Evolutionary conservation across 352 stramenopile genomes (phyloP).

Genomic region (Phytophthora rubi): DNA sequence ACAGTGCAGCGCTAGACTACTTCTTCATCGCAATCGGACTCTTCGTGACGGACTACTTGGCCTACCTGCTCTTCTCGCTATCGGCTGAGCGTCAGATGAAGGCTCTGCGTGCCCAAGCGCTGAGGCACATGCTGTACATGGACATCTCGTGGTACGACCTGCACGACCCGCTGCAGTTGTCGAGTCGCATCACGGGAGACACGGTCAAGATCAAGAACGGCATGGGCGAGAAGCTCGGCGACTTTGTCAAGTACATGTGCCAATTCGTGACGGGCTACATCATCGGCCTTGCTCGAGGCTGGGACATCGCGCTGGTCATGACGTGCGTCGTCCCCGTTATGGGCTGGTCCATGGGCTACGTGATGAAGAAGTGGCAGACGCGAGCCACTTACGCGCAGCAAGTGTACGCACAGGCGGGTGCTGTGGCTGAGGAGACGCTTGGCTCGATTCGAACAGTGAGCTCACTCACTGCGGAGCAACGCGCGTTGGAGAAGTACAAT

Average conservation of each 20-base stretch:
- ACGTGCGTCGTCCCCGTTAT: conserved; percentile 13
- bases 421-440: background rate
- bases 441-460: background rate
- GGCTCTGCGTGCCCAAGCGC: conserved; percentile 5
- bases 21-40: conserved; percentile 19
- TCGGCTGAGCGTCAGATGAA: conserved; percentile 33
- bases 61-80: conserved; percentile 11
- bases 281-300: conserved; percentile 11
- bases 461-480: background rate
- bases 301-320: background rate
- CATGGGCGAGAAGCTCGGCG: conserved; percentile 23
- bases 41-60: conserved; percentile 12
- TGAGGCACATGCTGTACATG: conserved; percentile 31
- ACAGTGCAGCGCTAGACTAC: conserved; percentile 16
- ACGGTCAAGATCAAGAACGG: conserved; percentile 31
- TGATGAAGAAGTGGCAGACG: conserved; percentile 11
- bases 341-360: conserved; percentile 7
- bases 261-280: conserved; percentile 26
- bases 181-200: conserved; percentile 21
- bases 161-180: conserved; percentile 20
- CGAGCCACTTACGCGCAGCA: conserved; percentile 12
- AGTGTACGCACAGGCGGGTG: conserved; percentile 12
- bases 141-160: conserved; percentile 31
- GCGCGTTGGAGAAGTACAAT: background rate
- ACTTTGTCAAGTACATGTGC: conserved; percentile 13